Conservation (phyloP, 2,329 filamentous ascomycete species). For the Leptographium radiaticola region DNA sequence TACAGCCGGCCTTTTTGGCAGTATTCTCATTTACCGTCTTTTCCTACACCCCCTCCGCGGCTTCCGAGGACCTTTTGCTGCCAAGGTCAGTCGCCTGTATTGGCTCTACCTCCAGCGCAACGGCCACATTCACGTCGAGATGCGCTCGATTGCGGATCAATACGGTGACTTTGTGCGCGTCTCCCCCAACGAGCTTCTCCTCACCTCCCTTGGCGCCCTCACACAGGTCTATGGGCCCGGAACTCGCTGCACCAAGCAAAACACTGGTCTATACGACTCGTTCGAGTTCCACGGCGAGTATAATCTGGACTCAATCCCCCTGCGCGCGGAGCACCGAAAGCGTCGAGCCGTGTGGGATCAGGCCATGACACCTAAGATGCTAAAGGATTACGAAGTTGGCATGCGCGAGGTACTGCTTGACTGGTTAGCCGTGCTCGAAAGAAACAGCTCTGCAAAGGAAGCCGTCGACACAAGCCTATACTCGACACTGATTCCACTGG, state of each 20-base stretch:
- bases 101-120: neutral
- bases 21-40: neutral
- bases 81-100: neutral
- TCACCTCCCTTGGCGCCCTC: neutral
- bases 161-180: neutral
- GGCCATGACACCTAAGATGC: neutral
- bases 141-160: neutral
- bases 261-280: neutral
- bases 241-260: neutral
- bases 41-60: neutral
- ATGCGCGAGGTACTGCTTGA: neutral
- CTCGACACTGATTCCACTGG: neutral
- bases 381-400: neutral
- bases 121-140: neutral
- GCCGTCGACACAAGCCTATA: neutral
- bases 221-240: neutral
- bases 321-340: neutral
- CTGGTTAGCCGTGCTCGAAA: neutral
- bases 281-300: neutral
- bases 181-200: neutral
- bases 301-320: neutral
- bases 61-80: neutral
- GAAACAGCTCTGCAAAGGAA: neutral
- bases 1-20: neutral
- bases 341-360: neutral